Conservation (phyloP, 2,329 filamentous ascomycete species). For the Xylariaceae sp. region DNA sequence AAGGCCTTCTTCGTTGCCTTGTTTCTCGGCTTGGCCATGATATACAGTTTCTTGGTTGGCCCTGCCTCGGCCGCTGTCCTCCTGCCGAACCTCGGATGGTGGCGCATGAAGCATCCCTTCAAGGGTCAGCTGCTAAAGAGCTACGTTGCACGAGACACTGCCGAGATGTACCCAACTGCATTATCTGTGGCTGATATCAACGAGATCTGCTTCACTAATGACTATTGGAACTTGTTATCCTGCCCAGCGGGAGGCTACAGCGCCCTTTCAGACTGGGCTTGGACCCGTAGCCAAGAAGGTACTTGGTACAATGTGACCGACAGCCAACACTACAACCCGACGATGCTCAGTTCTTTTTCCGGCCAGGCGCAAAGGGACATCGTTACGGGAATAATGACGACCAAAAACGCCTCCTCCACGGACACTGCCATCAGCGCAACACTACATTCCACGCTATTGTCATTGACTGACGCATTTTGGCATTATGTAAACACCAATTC, state of each 20-base stretch:
- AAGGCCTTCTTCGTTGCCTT: conserved; percentile 5
- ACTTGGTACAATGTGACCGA: conserved; percentile 5
- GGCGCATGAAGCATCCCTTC: conserved; percentile 4
- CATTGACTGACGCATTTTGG: conserved; percentile 13
- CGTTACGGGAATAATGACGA: not conserved
- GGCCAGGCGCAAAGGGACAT: conserved; percentile 9
- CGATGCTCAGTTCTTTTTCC: conserved; percentile 7
- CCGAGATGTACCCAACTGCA: conserved; percentile 2
- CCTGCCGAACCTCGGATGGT: conserved; percentile 4
- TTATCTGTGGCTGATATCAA: not conserved
- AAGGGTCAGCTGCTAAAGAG: not conserved
- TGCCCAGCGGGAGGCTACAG: conserved; percentile 3
- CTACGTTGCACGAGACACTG: not conserved
- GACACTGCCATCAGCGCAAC: conserved; percentile 4
- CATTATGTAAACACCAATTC: conserved; percentile 3
- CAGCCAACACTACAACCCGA: conserved; percentile 5
- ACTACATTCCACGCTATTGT: conserved; percentile 3
- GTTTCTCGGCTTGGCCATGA: conserved; percentile 1
- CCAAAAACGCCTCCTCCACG: not conserved
- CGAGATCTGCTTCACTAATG: not conserved
- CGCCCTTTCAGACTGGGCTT: conserved; percentile 2
- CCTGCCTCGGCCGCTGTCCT: conserved; percentile 11
- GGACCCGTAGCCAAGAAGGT: conserved; percentile 2
- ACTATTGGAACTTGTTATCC: not conserved
- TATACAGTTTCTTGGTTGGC: conserved; percentile 10